Base-by-base conservation (phyloP, 257 asterid species). In the Gentiana dahurica region DNA sequence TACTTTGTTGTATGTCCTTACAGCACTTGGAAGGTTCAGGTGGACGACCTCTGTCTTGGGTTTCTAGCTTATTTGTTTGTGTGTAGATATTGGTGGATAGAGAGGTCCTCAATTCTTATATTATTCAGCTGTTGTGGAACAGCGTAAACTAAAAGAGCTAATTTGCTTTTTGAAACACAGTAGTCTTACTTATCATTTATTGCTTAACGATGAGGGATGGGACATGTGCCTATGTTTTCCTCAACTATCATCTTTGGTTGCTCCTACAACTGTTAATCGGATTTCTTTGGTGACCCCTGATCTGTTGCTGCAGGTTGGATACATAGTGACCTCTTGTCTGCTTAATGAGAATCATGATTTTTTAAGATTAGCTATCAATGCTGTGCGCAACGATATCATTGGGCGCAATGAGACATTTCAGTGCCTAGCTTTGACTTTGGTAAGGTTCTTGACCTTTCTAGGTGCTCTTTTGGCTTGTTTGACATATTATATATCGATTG, bases 331-430 rank as follows among this genome's bases (percentile, higher is more conserved):
- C 51, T 74, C 99, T 57, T 83, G 85, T 67, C 82, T 93, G 73
- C 95, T 93, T 74, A 93, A 93, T 32, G 99, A 93, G 86, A 86
- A 93, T 77, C 99, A 93, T 63, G 97, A 89, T 76, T 93, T 93
- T 66, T 67, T 93, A 68, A 87, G 99, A 74, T 68, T 93, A 63
- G 99, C 99, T 69, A 93, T 93, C 72, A 93, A 93, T 77, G 69
- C 95, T 2, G 96, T 93, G 55, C 95, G 97, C 68, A 93, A 89
- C 71, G 99, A 93, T 70, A 93, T 93, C 71, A 84, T 93, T 57
- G 99, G 99, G 38, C 94, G 97, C 60, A 93, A 93, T 61, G 99
- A 93, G 77, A 93, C 99, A 62, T 93, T 86, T 72, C 99, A 93
- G 73, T 93, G 99, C 68, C 95, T 93, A 44, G 97, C 99, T n/a